Evolutionary conservation across 2,329 filamentous ascomycete species (phyloP), one percentile per base, ranked within the genome.

Genomic region (Catunica adiposa): DNA sequence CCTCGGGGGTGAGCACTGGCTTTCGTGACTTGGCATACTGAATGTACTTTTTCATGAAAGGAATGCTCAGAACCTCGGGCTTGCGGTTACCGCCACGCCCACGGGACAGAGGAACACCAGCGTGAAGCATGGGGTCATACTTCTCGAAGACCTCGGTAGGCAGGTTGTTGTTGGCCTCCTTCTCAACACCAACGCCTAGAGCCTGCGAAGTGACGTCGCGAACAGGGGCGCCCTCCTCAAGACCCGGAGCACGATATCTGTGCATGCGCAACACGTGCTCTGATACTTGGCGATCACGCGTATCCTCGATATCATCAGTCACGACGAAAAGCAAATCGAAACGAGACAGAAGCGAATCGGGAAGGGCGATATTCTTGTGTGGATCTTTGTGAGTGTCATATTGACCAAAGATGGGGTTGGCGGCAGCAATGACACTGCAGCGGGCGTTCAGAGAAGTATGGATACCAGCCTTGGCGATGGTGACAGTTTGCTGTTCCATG

Each of bases 401-500:
- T 69, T 98, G 92, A 59, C 92, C 92, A 63, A 94, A 98, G 54
- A 98, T 92, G 2, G 92, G 92, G 67, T 98, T 98, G 59, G 92
- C 92, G 15, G 92, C 92, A 44, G 92, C 92, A 63, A 98, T 80
- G 59, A 98, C 92, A 69, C 89, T 95, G 71, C 92, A 98, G 57
- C 92, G 84, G 54, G 92, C 92, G 65, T 98, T 98, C 59, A 98
- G 75, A 2, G 89, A 95, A 0, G 92, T 98, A 69, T 98, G 92
- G 58, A 98, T 98, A 61, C 92, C 92, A 1, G 92, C 92, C 71
- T 98, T 98, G 54, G 92, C 92, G 64, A 98, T 98, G 14, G 92
- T 98, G 59, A 98, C 92, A 0, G 92, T 98, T 70, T 98, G 92
- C 71, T 98, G 92, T 71, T 98, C 92, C 92, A 98, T 98, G 61